phyloP scores from a whole-genome alignment of 106 monocot species.

The Iris macrosiphon region DNA sequence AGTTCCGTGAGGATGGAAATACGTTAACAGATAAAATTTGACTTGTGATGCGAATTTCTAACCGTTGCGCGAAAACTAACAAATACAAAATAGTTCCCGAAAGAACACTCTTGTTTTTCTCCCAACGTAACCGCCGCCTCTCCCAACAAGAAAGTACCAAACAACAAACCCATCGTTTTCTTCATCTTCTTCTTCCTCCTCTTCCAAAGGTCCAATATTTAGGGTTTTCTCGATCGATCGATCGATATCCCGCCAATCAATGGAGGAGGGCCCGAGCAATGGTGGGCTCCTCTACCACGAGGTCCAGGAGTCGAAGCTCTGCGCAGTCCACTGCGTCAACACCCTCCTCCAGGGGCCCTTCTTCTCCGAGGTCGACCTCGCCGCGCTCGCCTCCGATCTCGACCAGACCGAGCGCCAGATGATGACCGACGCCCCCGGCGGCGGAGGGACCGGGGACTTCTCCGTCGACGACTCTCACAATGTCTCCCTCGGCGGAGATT shows the following conservation, averaged over 20 bases:
- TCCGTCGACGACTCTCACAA: constrained; percentile 72
- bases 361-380: constrained; percentile 89
- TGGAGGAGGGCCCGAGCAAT: constrained; percentile 56
- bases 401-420: constrained; percentile 66
- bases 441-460: constrained; percentile 30
- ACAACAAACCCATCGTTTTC: no score
- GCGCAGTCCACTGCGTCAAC: constrained; percentile 97
- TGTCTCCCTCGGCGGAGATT: constrained; percentile 85
- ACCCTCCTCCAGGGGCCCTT: constrained; percentile 87
- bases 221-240: background rate
- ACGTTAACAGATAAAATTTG: no score
- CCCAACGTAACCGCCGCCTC: no score
- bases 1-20: no score
- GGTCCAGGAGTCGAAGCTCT: constrained; percentile 90
- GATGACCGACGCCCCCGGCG: constrained; percentile 28
- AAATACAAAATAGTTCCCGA: no score
- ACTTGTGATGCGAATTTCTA: no score
- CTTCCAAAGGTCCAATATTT: no score
- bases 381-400: constrained; percentile 81
- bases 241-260: no score
- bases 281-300: constrained; percentile 95
- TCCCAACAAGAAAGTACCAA: no score
- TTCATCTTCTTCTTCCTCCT: background rate
- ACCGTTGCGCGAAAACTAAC: no score
- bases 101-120: no score